Evolutionary conservation across 352 stramenopile species (phyloP).

Genomic region (Phytophthora macrochlamydospora): DNA sequence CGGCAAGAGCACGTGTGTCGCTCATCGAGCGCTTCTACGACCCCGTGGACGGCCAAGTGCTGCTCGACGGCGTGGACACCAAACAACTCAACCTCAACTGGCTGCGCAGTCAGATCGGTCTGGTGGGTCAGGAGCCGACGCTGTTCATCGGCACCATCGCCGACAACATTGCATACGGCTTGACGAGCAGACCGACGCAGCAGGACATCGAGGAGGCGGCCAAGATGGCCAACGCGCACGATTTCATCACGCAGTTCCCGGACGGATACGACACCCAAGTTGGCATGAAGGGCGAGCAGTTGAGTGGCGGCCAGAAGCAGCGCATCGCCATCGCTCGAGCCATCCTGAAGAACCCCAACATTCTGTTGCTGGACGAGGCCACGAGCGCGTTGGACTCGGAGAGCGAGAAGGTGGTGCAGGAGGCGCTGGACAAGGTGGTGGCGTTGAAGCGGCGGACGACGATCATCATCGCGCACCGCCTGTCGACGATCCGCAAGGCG

Average conservation of each 20-base stretch:
- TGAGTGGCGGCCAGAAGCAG: constrained; percentile 62
- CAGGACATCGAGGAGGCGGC: constrained; percentile 83
- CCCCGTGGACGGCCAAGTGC: constrained; percentile 45
- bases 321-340: constrained; percentile 5
- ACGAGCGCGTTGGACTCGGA: constrained; percentile 67
- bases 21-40: constrained; percentile 72
- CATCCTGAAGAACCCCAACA: constrained; percentile 71
- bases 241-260: constrained; percentile 90
- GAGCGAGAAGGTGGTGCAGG: constrained; percentile 82
- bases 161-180: constrained; percentile 51
- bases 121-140: constrained; percentile 56
- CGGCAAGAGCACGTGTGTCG: constrained; percentile 47
- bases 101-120: constrained; percentile 52
- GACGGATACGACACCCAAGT: constrained; percentile 94
- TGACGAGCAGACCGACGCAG: constrained; percentile 36
- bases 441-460: constrained; percentile 72
- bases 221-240: constrained; percentile 89
- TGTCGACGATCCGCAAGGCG: constrained; percentile 93
- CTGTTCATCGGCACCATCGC: constrained; percentile 58
- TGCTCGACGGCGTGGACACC: constrained; percentile 73
- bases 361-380: constrained; percentile 10
- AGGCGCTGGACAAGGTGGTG: constrained; percentile 64
- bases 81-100: constrained; percentile 61
- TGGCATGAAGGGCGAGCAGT: constrained; percentile 89
- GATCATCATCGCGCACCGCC: constrained; percentile 93